These are phyloP conservation scores for Aspergillus jensenii DNA, from an alignment of 2,329 filamentous ascomycete genomes.

Conservation along the genomic window DNA sequence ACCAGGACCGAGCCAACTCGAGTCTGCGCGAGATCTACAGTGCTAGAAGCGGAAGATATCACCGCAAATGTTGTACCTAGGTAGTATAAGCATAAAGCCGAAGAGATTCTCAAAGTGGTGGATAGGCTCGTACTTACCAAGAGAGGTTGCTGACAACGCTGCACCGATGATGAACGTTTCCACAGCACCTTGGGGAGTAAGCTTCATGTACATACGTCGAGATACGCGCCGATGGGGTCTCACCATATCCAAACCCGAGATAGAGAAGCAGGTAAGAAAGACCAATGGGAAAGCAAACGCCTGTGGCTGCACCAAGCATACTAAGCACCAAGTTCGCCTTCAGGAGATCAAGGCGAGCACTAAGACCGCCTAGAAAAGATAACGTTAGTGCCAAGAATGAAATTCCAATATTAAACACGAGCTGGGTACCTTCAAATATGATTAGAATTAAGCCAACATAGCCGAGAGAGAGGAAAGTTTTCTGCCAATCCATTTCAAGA, in stretches of 20 bases:
- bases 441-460: constrained; percentile 53
- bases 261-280: constrained; percentile 47
- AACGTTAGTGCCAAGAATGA: no score
- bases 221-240: no score
- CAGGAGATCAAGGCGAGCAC: constrained; percentile 48
- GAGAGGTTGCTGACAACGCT: constrained; percentile 30
- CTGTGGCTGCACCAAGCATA: constrained; percentile 43
- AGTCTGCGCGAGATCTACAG: constrained; percentile 44
- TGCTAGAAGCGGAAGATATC: constrained; percentile 29
- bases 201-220: no score
- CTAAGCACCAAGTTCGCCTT: constrained; percentile 48
- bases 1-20: constrained; percentile 47
- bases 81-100: neutral
- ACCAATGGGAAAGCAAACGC: constrained; percentile 48
- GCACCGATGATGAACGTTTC: constrained; percentile 35
- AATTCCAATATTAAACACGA: neutral
- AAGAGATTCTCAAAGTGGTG: no score
- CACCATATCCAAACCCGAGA: constrained; percentile 44
- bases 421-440: constrained; percentile 45
- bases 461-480: constrained; percentile 48
- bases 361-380: constrained; percentile 42
- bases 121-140: constrained; percentile 17
- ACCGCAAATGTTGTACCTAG: constrained; percentile 32
- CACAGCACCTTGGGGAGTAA: constrained; percentile 13
- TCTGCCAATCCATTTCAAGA: constrained; percentile 43